Evolutionary conservation across 2,329 filamentous ascomycete genomes (phyloP).

Genomic region (Ceratocystis albifundus): DNA sequence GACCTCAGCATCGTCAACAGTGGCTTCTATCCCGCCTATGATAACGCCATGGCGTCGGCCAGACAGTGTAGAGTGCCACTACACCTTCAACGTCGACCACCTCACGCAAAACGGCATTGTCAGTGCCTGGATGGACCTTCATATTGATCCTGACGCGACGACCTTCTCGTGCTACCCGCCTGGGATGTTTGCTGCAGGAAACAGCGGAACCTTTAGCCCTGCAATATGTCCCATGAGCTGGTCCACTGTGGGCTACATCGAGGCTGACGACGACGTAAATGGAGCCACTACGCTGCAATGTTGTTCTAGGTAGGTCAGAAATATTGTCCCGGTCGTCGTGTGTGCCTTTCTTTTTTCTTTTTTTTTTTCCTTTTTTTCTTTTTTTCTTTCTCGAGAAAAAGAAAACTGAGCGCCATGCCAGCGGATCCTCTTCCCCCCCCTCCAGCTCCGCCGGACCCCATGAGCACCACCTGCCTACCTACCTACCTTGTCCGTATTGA

Average conservation of each 20-base stretch:
- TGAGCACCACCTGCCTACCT: background rate
- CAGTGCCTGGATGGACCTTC: constrained; percentile 32
- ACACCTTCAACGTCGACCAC: constrained; percentile 31
- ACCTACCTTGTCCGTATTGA: background rate
- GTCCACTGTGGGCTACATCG: constrained; percentile 32
- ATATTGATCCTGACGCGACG: constrained; percentile 31
- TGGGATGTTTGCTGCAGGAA: constrained; percentile 32
- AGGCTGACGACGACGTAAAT: constrained; percentile 26
- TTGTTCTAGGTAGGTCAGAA: constrained; percentile 33
- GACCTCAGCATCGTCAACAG: constrained; percentile 2
- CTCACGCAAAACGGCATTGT: constrained; percentile 27
- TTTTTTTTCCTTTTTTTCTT: too few species aligned
- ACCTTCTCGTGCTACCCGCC: constrained; percentile 35
- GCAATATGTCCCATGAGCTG: constrained; percentile 34
- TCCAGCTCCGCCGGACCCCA: background rate
- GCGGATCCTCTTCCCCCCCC: background rate
- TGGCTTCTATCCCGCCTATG: constrained; percentile 30
- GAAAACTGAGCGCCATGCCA: too few species aligned
- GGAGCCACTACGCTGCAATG: constrained; percentile 34
- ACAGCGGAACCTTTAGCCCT: constrained; percentile 34
- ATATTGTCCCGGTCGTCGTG: background rate
- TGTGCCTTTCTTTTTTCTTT: too few species aligned
- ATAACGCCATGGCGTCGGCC: constrained; percentile 33
- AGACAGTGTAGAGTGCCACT: constrained; percentile 30
- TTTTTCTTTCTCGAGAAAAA: too few species aligned